These are phyloP conservation scores for Suhomyces maxii DNA, from an alignment of 1,139 yeast genomes.

Conservation along the genomic window DNA sequence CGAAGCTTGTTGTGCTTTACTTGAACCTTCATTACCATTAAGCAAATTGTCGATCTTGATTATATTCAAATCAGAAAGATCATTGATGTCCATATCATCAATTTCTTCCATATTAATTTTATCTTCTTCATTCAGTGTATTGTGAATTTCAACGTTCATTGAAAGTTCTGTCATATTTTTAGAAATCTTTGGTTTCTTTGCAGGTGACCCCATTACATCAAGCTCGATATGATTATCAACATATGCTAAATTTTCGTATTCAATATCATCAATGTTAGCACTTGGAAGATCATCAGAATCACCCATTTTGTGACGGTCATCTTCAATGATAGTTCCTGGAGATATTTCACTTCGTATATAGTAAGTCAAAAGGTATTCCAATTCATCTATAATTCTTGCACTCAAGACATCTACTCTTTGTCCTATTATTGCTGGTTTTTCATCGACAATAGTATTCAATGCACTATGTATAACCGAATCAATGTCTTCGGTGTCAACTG, in stretches of 20 bases:
- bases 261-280: conserved; percentile 11
- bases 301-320: conserved; percentile 4
- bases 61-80: conserved; percentile 42
- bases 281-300: conserved; percentile 6
- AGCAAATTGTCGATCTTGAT: conserved; percentile 40
- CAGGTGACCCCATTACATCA: conserved; percentile 17
- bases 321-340: conserved; percentile 25
- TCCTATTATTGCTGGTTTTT: conserved; percentile 25
- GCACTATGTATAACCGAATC: conserved; percentile 10
- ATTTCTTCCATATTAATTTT: conserved; percentile 16
- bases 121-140: conserved; percentile 6
- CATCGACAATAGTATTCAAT: conserved; percentile 6
- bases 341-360: conserved; percentile 29
- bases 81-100: conserved; percentile 33
- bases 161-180: conserved; percentile 2
- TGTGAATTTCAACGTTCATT: conserved; percentile 9
- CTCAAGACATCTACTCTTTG: conserved; percentile 70
- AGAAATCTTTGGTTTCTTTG: conserved; percentile 14
- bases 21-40: conserved; percentile 21
- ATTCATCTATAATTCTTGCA: conserved; percentile 77
- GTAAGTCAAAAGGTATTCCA: conserved; percentile 46
- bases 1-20: not conserved
- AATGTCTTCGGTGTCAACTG: conserved; percentile 6
- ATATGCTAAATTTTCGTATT: conserved; percentile 7
- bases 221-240: conserved; percentile 13